Base-by-base conservation (phyloP, 306 rosid species). In the Sindora glabra region DNA sequence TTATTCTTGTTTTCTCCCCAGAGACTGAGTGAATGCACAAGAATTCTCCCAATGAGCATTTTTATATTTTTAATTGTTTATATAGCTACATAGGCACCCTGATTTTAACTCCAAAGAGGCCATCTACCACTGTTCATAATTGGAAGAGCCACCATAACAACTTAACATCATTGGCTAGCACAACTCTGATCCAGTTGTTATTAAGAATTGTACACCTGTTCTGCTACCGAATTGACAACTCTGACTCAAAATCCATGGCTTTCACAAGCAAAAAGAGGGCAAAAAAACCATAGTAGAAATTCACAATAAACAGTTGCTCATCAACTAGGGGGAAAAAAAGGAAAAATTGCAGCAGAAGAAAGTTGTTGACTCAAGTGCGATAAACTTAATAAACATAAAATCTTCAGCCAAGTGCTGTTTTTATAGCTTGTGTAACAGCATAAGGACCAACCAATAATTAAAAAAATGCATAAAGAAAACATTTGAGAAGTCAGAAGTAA, bases 401-500 rank as follows among this genome's bases (percentile, higher is more conserved):
- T 24, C 24, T 49, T 50, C 62, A 38, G 54, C 46, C 67, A 49
- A 59, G 27, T 46, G 52, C 32, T 65, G 40, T 65, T 62, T 52
- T 41, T 51, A 41, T 46, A 56, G 38, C 25, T 18, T 42, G 30
- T 38, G 41, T 44, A 37, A 50, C 32, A 67, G 57, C 56, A 50
- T 24, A 47, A 23, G 5, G 63, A 44, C 45, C 29, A 61, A 47
- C 58, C n/a, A 73, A 48, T 64, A 27, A 41, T 25, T 23, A 57
- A 40, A 47, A 38, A 69, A 61, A 52, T 50, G 54, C 59, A 66
- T 24, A 27, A 68, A 36, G 8, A 40, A 12, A 3, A 18, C 41
- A 65, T 55, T 41, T 19, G 17, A 15, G 34, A 48, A 15, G 40
- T 27, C 6, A 6, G 32, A 27, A 6, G 34, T 3, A 66, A 19